Base-by-base conservation (phyloP, 2,329 filamentous ascomycete genomes). In the Daldinia sp. region DNA sequence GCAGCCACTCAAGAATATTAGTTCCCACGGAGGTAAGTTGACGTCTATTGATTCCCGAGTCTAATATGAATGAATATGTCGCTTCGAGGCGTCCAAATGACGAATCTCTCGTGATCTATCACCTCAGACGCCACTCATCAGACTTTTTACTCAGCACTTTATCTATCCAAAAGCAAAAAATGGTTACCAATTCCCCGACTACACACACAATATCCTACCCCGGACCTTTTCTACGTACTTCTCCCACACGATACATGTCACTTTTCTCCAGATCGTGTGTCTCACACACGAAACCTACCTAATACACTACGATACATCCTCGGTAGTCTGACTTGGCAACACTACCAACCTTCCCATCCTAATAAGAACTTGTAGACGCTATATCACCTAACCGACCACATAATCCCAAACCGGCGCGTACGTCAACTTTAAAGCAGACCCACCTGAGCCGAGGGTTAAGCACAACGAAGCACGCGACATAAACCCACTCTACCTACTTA, bases 361-460 rank as follows among this genome's bases (percentile, higher is more conserved):
- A 23, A 23, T 23, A 23, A 2, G n/a, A n/a, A n/a, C n/a, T n/a
- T n/a, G n/a, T n/a, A n/a, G n/a, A n/a, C n/a, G n/a, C n/a, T n/a
- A n/a, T n/a, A n/a, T n/a, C n/a, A 23, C 20, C 4, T 33, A 33
- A 33, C 30, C 7, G 7, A 33, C 1, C 7, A 33, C 30, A 33
- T 33, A 9, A 35, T 35, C 33, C 10, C 7, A 6, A 35, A 35
- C 33, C 7, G 7, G 7, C 26, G 15, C 46, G 46, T 33, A 51
- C 46, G 46, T 51, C 46, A 51, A 51, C 46, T 51, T 51, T 51
- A 51, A 42, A 51, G 46, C 46, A 51, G 15, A n/a, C 28, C 46
- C 46, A 33, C 26, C 26, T 39, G 5, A 51, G 2, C 46, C 26
- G 41, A 42, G 41, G n/a, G 13, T 42, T 42, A 42, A 42, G 12